Percentiles rank a stretch among this genome's conserved stretches.
phyloP scores from a whole-genome alignment of 2,329 filamentous ascomycete genomes.

The Westerdykella sp. region DNA sequence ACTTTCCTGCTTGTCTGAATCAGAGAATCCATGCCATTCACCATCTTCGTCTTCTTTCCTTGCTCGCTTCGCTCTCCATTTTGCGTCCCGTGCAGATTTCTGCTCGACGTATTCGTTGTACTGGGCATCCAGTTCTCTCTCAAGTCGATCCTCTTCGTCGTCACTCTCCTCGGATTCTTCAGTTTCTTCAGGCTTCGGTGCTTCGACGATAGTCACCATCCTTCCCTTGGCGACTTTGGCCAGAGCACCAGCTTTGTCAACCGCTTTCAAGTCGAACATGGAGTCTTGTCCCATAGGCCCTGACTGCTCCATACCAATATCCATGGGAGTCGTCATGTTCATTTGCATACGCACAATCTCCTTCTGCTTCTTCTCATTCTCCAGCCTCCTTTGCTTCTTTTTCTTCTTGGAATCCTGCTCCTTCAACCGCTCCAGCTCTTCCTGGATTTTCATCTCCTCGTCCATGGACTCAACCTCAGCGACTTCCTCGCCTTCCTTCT shows the following conservation, averaged over 20 bases:
- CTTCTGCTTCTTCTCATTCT: constrained; percentile 90
- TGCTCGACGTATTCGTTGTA: constrained; percentile 81
- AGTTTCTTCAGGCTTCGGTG: constrained; percentile 42
- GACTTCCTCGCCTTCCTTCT: constrained; percentile 57
- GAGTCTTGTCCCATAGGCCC: constrained; percentile 72
- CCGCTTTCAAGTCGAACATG: constrained; percentile 78
- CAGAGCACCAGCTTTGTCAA: constrained; percentile 69
- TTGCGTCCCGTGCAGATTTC: constrained; percentile 73
- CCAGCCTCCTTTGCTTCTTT: constrained; percentile 75
- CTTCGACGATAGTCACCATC: constrained; percentile 63
- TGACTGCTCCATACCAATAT: constrained; percentile 85
- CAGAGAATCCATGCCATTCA: constrained; percentile 87
- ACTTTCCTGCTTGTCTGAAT: constrained; percentile 50
- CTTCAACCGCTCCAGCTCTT: constrained; percentile 75
- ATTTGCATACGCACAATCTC: constrained; percentile 96
- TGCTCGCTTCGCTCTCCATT: constrained; percentile 83
- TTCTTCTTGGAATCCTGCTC: constrained; percentile 71
- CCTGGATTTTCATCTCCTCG: constrained; percentile 83
- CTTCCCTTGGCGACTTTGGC: constrained; percentile 67
- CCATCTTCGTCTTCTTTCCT: constrained; percentile 65
- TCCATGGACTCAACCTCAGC: constrained; percentile 86
- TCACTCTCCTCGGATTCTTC: constrained; percentile 55
- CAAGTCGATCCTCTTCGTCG: constrained; percentile 73
- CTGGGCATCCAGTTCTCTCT: constrained; percentile 77
- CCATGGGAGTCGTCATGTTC: constrained; percentile 92